These are phyloP conservation scores for Candida palmyrensis DNA, from an alignment of 805 yeast genomes.

Conservation along the genomic window DNA sequence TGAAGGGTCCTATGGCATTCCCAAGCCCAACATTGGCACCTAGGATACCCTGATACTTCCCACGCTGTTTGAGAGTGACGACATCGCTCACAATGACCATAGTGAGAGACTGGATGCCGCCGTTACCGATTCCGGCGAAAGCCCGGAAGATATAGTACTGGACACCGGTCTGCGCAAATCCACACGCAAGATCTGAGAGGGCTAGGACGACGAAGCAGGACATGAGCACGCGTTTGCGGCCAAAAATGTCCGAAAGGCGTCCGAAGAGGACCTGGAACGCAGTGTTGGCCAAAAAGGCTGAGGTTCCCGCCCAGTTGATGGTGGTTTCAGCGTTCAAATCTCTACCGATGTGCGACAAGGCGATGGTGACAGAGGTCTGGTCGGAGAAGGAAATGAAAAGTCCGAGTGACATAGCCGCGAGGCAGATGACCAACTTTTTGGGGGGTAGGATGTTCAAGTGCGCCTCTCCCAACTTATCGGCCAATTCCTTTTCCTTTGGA, in stretches of 20 bases:
- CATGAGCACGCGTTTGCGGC: constrained; percentile 43
- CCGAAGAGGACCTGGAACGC: constrained; percentile 77
- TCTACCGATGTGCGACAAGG: constrained; percentile 39
- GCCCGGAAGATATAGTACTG: constrained; percentile 48
- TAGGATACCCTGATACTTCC: constrained; percentile 50
- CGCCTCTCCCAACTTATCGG: constrained; percentile 29
- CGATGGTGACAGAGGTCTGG: constrained; percentile 40
- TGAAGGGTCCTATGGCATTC: constrained; percentile 49
- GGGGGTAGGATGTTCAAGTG: constrained; percentile 36
- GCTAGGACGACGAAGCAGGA: constrained; percentile 41
- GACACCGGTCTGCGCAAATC: constrained; percentile 35
- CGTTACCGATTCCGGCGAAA: constrained; percentile 55
- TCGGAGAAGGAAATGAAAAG: constrained; percentile 38
- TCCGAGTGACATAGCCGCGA: constrained; percentile 30
- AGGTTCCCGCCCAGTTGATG: constrained; percentile 68
- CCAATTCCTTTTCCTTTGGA: constrained; percentile 7
- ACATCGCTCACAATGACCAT: constrained; percentile 53
- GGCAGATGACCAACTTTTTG: constrained; percentile 26
- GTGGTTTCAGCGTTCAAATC: constrained; percentile 40
- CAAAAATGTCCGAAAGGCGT: constrained; percentile 60
- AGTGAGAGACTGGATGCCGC: constrained; percentile 48
- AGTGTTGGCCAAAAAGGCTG: constrained; percentile 62
- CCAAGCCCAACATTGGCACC: constrained; percentile 47
- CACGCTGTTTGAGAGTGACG: constrained; percentile 49
- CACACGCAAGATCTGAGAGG: constrained; percentile 41